Conservation (phyloP, 2,329 filamentous ascomycete genomes). For the Colletotrichum caudatum region DNA sequence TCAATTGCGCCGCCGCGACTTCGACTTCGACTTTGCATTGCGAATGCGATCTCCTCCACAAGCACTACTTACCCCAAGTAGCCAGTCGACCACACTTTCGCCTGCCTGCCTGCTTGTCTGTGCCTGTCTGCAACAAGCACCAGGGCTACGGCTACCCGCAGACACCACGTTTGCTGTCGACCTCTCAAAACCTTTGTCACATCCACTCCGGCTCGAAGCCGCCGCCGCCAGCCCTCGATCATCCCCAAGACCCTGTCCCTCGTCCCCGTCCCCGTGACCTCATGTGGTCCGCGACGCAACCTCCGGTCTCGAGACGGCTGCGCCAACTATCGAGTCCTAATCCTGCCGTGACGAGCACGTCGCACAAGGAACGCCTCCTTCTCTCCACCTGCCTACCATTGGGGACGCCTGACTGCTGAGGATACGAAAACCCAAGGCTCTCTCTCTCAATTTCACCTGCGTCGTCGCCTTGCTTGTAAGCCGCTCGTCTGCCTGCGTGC, state of each 20-base stretch:
- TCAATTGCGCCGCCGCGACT: conserved; percentile 27
- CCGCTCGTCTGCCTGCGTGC: conserved; percentile 22
- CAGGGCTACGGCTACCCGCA: conserved; percentile 42
- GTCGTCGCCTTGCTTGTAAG: conserved; percentile 2
- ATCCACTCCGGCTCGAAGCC: conserved; percentile 31
- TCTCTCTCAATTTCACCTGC: conserved; percentile 7
- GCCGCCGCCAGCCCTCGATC: conserved; percentile 28
- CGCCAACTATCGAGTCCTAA: conserved; percentile 42
- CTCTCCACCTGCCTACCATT: conserved; percentile 50
- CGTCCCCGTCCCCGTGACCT: conserved; percentile 38
- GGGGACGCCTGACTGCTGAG: conserved; percentile 47
- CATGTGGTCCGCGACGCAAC: conserved; percentile 42
- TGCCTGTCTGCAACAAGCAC: conserved; percentile 37
- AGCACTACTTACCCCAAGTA: conserved; percentile 12
- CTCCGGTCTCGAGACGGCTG: conserved; percentile 41
- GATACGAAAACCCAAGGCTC: conserved; percentile 50
- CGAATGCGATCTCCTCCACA: conserved; percentile 18
- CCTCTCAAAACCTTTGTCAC: conserved; percentile 39
- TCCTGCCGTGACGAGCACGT: conserved; percentile 44
- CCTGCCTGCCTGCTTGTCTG: conserved; percentile 28
- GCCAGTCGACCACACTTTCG: conserved; percentile 36
- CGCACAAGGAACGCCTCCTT: conserved; percentile 50
- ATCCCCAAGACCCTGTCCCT: conserved; percentile 25
- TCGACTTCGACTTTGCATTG: not conserved
- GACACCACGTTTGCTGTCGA: conserved; percentile 32